Evolutionary conservation across 1,139 yeast species (phyloP), one percentile per base, ranked within the genome.

Genomic region (Nadsonia commutata): DNA sequence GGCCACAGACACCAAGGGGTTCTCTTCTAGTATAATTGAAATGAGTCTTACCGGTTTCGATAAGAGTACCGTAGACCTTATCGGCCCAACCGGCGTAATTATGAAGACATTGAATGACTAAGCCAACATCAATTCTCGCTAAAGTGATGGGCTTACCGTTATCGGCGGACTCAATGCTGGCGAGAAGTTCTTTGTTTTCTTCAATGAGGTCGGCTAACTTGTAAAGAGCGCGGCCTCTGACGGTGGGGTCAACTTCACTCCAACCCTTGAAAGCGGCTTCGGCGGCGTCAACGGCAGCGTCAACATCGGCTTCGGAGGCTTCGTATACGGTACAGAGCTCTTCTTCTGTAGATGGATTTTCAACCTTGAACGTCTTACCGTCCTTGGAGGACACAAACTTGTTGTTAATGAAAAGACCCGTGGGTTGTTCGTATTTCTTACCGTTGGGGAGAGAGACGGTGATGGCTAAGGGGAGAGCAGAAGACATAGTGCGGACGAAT

Each of bases 1-100:
- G 84, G 46, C 88, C 93, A 65, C 86, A 79, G 44, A 81, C 88
- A 56, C 90, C 90, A 52, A 80, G 62, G 50, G 90, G 86, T 63
- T 80, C 88, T 50, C 68, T 65, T 52, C 66, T 66, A 43, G 72
- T 65, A 63, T 74, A 79, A 54, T 74, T 76, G 59, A 78, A 74
- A 64, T 78, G 78, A 50, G 68, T 60, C 42, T 62, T 62, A 56
- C 80, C 82, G 51, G 81, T 76, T 58, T 80, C 82, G 51, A 81
- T 72, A 40, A 79, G 71, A 54, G 70, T 65, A 46, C 94, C 94
- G 47, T 70, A 71, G 48, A 80, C 61, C 66, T 81, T 80, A 64
- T 81, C 59, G 50, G 88, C 85, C 75, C 79, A 80, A 41, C 90
- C 93, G 42, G 86, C 93, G 63, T 76, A 80, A 58, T 80, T 80